Conservation (phyloP, 1,139 yeast genomes). For the Diutina rugosa region DNA sequence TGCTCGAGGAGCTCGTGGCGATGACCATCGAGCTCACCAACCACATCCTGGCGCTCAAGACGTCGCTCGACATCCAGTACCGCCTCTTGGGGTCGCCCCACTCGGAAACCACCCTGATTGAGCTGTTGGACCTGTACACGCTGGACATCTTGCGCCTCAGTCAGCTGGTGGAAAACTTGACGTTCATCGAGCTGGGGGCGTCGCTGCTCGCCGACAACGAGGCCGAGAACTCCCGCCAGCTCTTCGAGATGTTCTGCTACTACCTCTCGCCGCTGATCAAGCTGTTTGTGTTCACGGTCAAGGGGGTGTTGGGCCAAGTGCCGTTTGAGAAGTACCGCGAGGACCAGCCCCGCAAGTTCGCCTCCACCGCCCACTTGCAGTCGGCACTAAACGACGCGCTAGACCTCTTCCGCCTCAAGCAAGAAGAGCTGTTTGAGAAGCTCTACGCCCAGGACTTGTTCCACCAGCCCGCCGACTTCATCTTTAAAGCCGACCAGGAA, state of each 20-base stretch:
- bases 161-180: constrained; percentile 16
- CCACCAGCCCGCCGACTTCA: constrained; percentile 18
- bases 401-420: constrained; percentile 42
- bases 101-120: not conserved
- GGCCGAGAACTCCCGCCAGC: constrained; percentile 31
- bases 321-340: constrained; percentile 35
- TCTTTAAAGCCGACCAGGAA: constrained; percentile 54
- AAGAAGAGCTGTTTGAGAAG: constrained; percentile 40
- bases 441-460: constrained; percentile 51
- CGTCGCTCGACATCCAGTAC: constrained; percentile 60
- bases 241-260: constrained; percentile 54
- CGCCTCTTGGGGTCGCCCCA: constrained; percentile 24
- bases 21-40: constrained; percentile 41
- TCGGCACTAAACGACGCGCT: constrained; percentile 41
- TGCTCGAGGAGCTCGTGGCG: constrained; percentile 33
- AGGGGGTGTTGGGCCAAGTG: constrained; percentile 45
- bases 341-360: constrained; percentile 12
- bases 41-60: constrained; percentile 54
- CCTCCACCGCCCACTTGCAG: constrained; percentile 28
- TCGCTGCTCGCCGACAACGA: constrained; percentile 6
- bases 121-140: constrained; percentile 5
- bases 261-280: constrained; percentile 64
- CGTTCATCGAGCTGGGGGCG: constrained; percentile 5
- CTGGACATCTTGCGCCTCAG: constrained; percentile 9
- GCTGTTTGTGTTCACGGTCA: constrained; percentile 51